phyloP scores from a whole-genome alignment of 768 basidiomycete species.

The Termitomyces sp. region DNA sequence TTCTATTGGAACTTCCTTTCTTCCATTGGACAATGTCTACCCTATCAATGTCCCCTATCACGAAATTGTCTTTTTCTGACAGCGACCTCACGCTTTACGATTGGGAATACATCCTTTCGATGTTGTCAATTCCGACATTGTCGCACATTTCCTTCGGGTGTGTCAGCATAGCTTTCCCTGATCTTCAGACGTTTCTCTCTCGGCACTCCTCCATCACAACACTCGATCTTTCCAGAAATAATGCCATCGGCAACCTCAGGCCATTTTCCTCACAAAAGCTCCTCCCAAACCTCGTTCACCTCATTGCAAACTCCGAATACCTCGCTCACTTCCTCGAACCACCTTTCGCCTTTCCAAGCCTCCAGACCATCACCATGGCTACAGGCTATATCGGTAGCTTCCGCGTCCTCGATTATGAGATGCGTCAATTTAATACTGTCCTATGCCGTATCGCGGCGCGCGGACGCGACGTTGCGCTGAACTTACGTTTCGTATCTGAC shows the following conservation, averaged over 20 bases:
- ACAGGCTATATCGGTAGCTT: neutral
- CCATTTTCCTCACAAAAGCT: conserved; percentile 3
- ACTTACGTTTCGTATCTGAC: conserved; percentile 5
- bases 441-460: conserved; percentile 1
- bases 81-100: conserved; percentile 10
- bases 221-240: conserved; percentile 11
- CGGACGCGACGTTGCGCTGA: neutral
- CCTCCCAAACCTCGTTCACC: conserved; percentile 6
- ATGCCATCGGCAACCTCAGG: conserved; percentile 7
- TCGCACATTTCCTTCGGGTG: conserved; percentile 10
- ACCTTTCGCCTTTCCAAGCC: conserved; percentile 2
- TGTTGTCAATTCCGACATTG: conserved; percentile 10
- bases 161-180: conserved; percentile 13
- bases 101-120: conserved; percentile 15
- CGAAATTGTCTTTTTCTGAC: conserved; percentile 10
- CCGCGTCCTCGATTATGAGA: neutral
- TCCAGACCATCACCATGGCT: conserved; percentile 1
- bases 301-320: conserved; percentile 8
- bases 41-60: conserved; percentile 12
- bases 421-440: neutral
- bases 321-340: conserved; percentile 7
- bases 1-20: conserved; percentile 9
- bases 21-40: conserved; percentile 13
- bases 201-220: conserved; percentile 16
- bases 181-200: conserved; percentile 14